Evolutionary conservation across 2,329 filamentous ascomycete genomes (phyloP), one percentile per base, ranked within the genome.

Genomic region (Calonectria crousiana): DNA sequence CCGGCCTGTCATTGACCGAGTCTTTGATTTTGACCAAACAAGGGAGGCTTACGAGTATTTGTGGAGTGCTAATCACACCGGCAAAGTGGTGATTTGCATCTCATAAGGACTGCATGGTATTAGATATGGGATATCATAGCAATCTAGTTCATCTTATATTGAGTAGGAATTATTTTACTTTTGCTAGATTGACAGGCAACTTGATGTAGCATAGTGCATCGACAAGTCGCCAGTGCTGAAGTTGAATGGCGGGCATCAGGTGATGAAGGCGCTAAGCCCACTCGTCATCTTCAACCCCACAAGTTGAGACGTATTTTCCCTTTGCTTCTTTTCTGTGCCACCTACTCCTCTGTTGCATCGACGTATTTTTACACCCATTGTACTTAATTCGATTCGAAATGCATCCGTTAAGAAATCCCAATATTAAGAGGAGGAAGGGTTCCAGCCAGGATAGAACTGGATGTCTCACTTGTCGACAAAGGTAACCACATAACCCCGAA

Each of bases 41-140:
- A 38, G 56, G 34, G 56, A 60, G 34, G 56, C 56, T 18, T 60
- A 60, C 23, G 56, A 60, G 34, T 60, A 60, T 28, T 60, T 60
- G 16, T 75, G 74, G 74, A 67, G 69, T 51, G 74, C 74, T 6
- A 72, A 69, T 1, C 74, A 76, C 28, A 73, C 72, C 2, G 72
- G 74, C 1, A 76, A 76, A 52, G 53, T 76, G 4, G 72, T 76
- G 1, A 76, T 76, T 9, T 52, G 23, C 0, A 47, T 76, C 36
- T 68, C 69, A 3, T 73, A 4, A 67, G 49, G 10, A 3, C 10
- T n/a, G 10, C 2, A 5, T 5, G 23, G n/a, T 13, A 23, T n/a
- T 23, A 28, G 6, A 58, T 32, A 49, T 20, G 30, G 62, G 53
- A 13, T 26, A 28, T 26, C 8, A 3, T 18, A 16, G 23, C 8